Percentiles rank a stretch among this genome's conserved stretches.
These are phyloP conservation scores for Claviceps sp. DNA, from an alignment of 2,329 filamentous ascomycete genomes.

Conservation along the genomic window DNA sequence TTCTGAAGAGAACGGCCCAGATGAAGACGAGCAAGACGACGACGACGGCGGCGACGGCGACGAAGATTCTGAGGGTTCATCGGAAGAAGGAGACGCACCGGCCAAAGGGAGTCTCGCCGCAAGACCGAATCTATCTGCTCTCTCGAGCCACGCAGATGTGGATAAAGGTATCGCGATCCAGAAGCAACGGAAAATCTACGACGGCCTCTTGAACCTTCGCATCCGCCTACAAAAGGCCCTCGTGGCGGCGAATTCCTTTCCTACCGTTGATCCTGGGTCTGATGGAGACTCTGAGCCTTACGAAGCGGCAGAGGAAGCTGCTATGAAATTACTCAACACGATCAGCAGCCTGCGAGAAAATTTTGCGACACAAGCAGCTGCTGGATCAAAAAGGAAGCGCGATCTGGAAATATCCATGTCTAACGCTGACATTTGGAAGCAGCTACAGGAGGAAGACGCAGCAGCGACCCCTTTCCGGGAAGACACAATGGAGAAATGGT, in stretches of 20 bases:
- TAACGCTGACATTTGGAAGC: constrained; percentile 56
- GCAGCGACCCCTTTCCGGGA: constrained; percentile 48
- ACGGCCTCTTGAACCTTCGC: constrained; percentile 74
- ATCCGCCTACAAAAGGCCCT: constrained; percentile 90
- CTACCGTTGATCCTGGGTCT: constrained; percentile 27
- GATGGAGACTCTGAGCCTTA: constrained; percentile 38
- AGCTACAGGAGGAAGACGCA: constrained; percentile 53
- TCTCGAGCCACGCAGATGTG: constrained; percentile 41
- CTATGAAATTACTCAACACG: constrained; percentile 71
- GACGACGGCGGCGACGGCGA: constrained; percentile 22
- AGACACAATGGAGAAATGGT: constrained; percentile 79
- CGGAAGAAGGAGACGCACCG: constrained; percentile 14
- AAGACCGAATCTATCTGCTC: constrained; percentile 20
- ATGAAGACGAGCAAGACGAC: constrained; percentile 21
- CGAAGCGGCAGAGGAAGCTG: constrained; percentile 71
- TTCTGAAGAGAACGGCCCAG: constrained; percentile 21
- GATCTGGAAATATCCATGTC: constrained; percentile 39
- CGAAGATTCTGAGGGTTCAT: constrained; percentile 18
- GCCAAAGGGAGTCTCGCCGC: constrained; percentile 14
- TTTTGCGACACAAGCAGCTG: constrained; percentile 35
- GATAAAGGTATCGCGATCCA: constrained; percentile 81
- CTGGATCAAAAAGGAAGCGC: constrained; percentile 50
- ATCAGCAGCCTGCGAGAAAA: constrained; percentile 56
- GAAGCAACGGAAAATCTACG: constrained; percentile 72
- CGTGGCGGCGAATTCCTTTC: constrained; percentile 64